Base-by-base conservation (phyloP, 1,139 yeast genomes). In the Magnusiomyces starmeri region DNA sequence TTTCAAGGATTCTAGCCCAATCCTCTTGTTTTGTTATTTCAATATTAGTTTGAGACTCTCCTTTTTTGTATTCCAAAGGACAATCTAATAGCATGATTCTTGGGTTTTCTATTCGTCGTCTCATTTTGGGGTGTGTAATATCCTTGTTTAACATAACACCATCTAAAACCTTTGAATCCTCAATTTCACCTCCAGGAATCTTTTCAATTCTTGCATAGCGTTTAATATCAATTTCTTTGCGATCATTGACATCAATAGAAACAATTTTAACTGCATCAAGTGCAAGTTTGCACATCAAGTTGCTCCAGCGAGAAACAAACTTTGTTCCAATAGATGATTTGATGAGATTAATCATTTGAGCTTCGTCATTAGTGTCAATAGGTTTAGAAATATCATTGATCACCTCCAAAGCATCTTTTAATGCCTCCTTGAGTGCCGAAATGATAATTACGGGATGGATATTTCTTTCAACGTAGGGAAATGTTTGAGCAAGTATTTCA, bases 81-180 rank as follows among this genome's bases (percentile, higher is more conserved):
- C 97, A 90, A 71, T 94, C 98, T 62, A 94, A 77, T 59, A 94
- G 77, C 41, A 94, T 78, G 52, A 94, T 80, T 59, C 94, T 78
- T 49, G 99, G 99, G 64, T 88, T 86, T 65, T 83, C 88, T 60
- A 92, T 86, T 62, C 75, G 66, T 68, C 98, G 82, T 62, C 83
- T 83, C 99, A 94, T 94, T 71, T 90, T 89, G 58, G 99, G 98
- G 70, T 94, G 99, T 26, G 95, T 90, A 52, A 94, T 95, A 67
- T 94, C 99, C 71, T 94, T 94, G 74, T 94, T 94, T 63, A 94
- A 77, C 73, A 92, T 75, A 53, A 92, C 86, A 57, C 99, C 99
- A 65, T 87, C 94, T 65, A 92, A 75, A 20, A 92, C 96, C 57
- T 76, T 77, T 50, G 90, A 82, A 62, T 90, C 96, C 60, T 86